A percentile compares a stretch with the other conserved stretches of the same genome.
phyloP scores from a whole-genome alignment of 2,329 filamentous ascomycete species.

The Alternaria rosae region DNA sequence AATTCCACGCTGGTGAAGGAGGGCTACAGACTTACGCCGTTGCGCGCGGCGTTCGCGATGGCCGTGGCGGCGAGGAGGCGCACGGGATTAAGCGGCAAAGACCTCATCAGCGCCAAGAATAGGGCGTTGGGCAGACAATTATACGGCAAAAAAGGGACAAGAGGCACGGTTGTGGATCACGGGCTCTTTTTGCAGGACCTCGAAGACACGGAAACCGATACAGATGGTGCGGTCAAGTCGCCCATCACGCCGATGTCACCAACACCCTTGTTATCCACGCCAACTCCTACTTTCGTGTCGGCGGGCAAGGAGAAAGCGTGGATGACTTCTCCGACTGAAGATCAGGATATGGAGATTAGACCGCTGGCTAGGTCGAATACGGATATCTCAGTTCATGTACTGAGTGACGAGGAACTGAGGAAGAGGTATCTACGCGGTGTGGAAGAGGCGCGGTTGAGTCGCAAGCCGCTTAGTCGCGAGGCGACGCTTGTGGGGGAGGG shows the following conservation, averaged over 20 bases:
- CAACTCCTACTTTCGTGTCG: neutral
- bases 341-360: neutral
- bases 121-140: slow-evolving; percentile 29
- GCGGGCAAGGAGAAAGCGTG: neutral
- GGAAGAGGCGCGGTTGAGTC: neutral
- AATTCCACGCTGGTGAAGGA: slow-evolving; percentile 31
- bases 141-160: slow-evolving; percentile 17
- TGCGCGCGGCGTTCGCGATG: slow-evolving; percentile 42
- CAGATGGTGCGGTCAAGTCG: neutral
- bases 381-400: neutral
- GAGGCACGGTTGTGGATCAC: slow-evolving; percentile 24
- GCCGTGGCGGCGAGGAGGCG: slow-evolving; percentile 30
- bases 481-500: neutral
- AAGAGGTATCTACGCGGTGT: neutral
- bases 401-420: neutral
- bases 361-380: neutral
- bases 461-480: neutral
- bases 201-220: slow-evolving; percentile 6
- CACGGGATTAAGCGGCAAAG: slow-evolving; percentile 27
- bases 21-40: slow-evolving; percentile 42
- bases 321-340: neutral
- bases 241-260: neutral
- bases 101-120: slow-evolving; percentile 27
- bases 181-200: slow-evolving; percentile 16
- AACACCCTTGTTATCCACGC: neutral